A percentile compares a stretch with the other conserved stretches of the same genome.
Conservation (phyloP, 139 green algal species). For the Micractinium sp. region DNA sequence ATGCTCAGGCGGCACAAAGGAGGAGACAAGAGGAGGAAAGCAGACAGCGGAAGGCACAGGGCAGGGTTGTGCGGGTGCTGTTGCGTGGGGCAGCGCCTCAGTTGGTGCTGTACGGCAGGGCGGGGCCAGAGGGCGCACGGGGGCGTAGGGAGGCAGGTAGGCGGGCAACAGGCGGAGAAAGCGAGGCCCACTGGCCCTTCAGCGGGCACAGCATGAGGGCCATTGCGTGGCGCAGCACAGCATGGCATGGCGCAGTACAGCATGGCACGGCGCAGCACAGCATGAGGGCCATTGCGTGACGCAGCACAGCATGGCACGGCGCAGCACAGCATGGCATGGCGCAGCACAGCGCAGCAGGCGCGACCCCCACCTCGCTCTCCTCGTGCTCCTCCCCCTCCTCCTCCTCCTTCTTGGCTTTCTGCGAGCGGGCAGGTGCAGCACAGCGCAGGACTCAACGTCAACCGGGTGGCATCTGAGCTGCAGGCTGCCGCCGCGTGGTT, state of each 20-base stretch:
- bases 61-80: neutral
- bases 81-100: too few relatives aligned
- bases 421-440: neutral
- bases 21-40: neutral
- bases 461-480: too few relatives aligned
- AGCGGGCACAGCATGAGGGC: neutral
- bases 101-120: too few relatives aligned
- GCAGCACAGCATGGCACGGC: neutral
- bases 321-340: neutral
- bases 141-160: neutral
- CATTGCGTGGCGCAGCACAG: neutral
- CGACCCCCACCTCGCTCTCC: neutral
- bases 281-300: too few relatives aligned
- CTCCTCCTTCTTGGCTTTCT: conserved; percentile 38
- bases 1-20: neutral
- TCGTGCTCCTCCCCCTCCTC: neutral
- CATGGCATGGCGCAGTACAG: neutral
- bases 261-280: neutral
- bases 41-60: neutral
- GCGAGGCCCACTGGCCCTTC: neutral
- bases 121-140: neutral
- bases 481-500: too few relatives aligned
- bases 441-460: neutral
- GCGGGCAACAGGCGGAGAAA: too few relatives aligned
- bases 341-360: neutral